These are phyloP conservation scores for Candida glaebosa DNA, from an alignment of 805 yeast genomes.

Conservation along the genomic window DNA sequence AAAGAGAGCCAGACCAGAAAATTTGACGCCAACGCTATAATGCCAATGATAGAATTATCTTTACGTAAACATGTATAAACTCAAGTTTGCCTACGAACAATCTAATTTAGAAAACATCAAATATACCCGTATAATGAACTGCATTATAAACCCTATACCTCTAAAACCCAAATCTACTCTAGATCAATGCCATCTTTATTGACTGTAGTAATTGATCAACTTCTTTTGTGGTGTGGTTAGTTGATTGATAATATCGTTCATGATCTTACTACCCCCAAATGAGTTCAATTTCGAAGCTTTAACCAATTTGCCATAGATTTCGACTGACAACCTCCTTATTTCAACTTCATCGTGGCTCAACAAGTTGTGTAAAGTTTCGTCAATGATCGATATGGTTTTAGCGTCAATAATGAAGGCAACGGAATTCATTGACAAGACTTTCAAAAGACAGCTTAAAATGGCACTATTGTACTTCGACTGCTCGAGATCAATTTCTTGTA, in stretches of 20 bases:
- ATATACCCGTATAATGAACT: too few species aligned
- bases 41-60: too few species aligned
- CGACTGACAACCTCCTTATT: constrained; percentile 34
- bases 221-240: constrained; percentile 42
- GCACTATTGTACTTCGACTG: neutral
- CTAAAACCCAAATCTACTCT: too few species aligned
- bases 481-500: constrained; percentile 10
- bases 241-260: constrained; percentile 27
- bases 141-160: neutral
- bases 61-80: too few species aligned
- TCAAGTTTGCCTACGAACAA: too few species aligned
- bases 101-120: too few species aligned
- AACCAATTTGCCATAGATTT: constrained; percentile 35
- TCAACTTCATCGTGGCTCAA: constrained; percentile 30
- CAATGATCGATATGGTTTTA: constrained; percentile 20
- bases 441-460: constrained; percentile 15
- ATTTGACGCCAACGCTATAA: too few species aligned
- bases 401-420: constrained; percentile 17
- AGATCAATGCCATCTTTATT: too few species aligned
- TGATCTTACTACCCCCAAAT: neutral
- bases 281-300: constrained; percentile 14
- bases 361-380: constrained; percentile 22
- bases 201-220: constrained; percentile 45
- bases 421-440: constrained; percentile 19
- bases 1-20: neutral